Evolutionary conservation across 164 flowering plant species (phyloP).

Genomic region (Aristolochia contorta): DNA sequence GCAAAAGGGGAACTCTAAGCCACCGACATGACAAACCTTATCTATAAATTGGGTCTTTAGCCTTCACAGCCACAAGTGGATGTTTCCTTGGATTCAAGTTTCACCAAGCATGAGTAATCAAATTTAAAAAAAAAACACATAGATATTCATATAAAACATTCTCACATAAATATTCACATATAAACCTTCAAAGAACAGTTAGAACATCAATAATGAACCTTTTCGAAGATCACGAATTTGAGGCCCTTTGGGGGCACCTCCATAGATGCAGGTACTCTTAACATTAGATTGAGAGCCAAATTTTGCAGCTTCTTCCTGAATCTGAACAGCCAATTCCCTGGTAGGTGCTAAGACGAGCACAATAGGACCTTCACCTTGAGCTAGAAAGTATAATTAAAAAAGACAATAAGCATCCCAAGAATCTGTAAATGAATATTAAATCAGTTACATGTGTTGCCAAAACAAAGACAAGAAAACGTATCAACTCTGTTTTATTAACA

Average conservation of each 20-base stretch:
- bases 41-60: too few species aligned
- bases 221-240: constrained; percentile 88
- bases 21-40: too few species aligned
- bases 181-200: too few species aligned
- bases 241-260: constrained; percentile 99
- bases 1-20: too few species aligned
- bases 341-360: constrained; percentile 70
- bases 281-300: constrained; percentile 58
- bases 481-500: not conserved
- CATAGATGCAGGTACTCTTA: constrained; percentile 81
- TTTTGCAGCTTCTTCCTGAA: constrained; percentile 74
- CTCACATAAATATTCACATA: too few species aligned
- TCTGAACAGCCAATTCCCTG: constrained; percentile 92
- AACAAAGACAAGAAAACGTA: not conserved
- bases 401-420: not conserved
- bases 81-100: too few species aligned
- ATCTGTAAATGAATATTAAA: not conserved
- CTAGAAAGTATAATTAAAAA: constrained; percentile 22
- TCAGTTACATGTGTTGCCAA: not conserved
- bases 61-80: too few species aligned
- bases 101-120: too few species aligned
- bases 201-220: constrained; percentile 28
- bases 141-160: too few species aligned
- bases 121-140: too few species aligned
- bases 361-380: constrained; percentile 82